A percentile compares a stretch with the other conserved stretches of the same genome.
Conservation (phyloP, 1,284 basidiomycete species). For the Thecaphora frezii region DNA sequence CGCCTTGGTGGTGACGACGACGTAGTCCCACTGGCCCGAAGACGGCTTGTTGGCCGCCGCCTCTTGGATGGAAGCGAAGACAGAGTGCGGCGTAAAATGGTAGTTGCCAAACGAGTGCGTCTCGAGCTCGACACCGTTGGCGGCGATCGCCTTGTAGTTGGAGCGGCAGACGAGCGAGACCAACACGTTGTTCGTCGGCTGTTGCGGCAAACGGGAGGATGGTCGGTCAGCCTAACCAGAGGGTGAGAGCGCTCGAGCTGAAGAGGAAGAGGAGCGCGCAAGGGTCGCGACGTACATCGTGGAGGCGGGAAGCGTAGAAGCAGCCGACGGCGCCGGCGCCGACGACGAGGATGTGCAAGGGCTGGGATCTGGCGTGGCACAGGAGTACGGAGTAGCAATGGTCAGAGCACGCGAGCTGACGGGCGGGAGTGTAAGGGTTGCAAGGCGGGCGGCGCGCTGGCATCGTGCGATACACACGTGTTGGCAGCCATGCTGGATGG, state of each 20-base stretch:
- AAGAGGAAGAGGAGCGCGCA: not conserved
- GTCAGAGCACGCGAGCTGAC: no score
- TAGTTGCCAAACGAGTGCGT: conserved; percentile 61
- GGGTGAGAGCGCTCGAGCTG: not conserved
- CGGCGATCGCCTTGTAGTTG: conserved; percentile 60
- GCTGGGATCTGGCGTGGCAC: no score
- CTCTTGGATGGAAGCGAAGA: conserved; percentile 55
- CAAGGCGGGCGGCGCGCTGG: no score
- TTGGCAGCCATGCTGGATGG: no score
- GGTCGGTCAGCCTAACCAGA: not conserved
- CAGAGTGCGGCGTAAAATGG: conserved; percentile 57
- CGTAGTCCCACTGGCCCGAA: conserved; percentile 58
- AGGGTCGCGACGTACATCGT: conserved; percentile 1
- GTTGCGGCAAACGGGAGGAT: not conserved
- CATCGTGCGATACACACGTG: no score
- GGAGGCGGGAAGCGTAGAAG: conserved; percentile 60
- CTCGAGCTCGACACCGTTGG: conserved; percentile 56
- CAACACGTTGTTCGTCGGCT: conserved; percentile 34
- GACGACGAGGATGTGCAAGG: conserved; percentile 50
- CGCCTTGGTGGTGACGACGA: conserved; percentile 62
- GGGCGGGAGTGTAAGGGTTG: no score
- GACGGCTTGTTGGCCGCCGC: conserved; percentile 6
- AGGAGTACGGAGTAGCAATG: no score
- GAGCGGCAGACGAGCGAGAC: conserved; percentile 62
- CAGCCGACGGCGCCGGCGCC: conserved; percentile 62